Percentiles rank a stretch among this genome's conserved stretches.
Conservation (phyloP, 208 protist genomes). For the Endotrypanum monterogeii region DNA sequence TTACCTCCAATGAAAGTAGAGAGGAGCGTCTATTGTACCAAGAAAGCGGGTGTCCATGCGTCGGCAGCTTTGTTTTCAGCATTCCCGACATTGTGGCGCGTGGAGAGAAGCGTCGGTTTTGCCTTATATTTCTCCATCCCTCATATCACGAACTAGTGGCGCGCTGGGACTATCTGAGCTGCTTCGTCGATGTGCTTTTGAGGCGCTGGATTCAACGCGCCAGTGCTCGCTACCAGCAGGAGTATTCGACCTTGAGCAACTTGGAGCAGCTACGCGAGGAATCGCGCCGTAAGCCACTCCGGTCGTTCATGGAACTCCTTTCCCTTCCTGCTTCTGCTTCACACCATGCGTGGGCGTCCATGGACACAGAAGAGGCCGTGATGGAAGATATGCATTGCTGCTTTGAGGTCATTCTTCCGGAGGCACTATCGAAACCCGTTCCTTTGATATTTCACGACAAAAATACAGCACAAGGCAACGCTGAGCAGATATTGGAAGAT, state of each 20-base stretch:
- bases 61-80: conserved; percentile 72
- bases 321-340: neutral
- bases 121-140: conserved; percentile 67
- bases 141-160: conserved; percentile 54
- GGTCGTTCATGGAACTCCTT: conserved; percentile 54
- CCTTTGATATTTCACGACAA: conserved; percentile 10
- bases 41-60: conserved; percentile 56
- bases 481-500: conserved; percentile 25
- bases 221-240: conserved; percentile 39
- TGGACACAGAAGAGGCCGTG: neutral
- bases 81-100: conserved; percentile 82
- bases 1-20: conserved; percentile 63
- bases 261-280: conserved; percentile 65
- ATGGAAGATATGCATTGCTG: conserved; percentile 29
- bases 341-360: neutral
- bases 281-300: conserved; percentile 55
- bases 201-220: conserved; percentile 38
- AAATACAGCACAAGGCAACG: conserved; percentile 9
- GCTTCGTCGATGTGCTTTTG: conserved; percentile 45
- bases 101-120: conserved; percentile 79
- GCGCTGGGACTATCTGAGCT: conserved; percentile 45
- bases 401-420: conserved; percentile 23
- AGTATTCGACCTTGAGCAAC: conserved; percentile 63
- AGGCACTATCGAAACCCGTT: conserved; percentile 9
- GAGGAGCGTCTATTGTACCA: conserved; percentile 72